These are phyloP conservation scores for Metarhizium album DNA, from an alignment of 2,329 filamentous ascomycete genomes.

Conservation along the genomic window DNA sequence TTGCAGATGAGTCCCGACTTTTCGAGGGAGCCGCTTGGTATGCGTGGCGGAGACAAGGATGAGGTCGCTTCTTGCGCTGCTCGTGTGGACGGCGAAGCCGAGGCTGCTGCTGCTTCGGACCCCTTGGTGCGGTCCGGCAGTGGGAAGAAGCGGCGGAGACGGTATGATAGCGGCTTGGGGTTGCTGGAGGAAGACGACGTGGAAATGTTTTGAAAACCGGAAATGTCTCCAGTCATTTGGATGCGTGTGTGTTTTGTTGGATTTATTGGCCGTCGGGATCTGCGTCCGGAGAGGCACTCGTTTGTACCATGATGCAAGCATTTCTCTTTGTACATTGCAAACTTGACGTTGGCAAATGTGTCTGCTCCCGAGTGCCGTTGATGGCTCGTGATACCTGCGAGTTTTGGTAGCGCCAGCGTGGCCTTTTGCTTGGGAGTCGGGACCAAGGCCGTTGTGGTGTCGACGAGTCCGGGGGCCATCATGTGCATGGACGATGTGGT, in stretches of 20 bases:
- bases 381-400: not conserved
- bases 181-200: slow-evolving; percentile 43
- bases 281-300: not conserved
- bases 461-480: no score
- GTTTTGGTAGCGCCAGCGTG: not conserved
- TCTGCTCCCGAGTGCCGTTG: not conserved
- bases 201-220: slow-evolving; percentile 11
- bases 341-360: not conserved
- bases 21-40: slow-evolving; percentile 14
- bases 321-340: not conserved
- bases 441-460: no score
- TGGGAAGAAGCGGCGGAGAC: slow-evolving; percentile 30
- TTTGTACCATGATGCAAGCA: not conserved
- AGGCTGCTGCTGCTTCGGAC: slow-evolving; percentile 17
- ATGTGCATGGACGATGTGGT: no score
- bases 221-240: not conserved
- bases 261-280: not conserved
- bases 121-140: slow-evolving; percentile 8
- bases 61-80: slow-evolving; percentile 9
- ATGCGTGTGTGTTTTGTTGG: not conserved
- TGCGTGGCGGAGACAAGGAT: not conserved
- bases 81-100: slow-evolving; percentile 7
- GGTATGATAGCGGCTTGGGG: slow-evolving; percentile 44
- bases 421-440: no score
- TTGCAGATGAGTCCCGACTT: slow-evolving; percentile 36